phyloP scores from a whole-genome alignment of 192 early-diverging fungal genomes.

The Obelidium mucronatum region DNA sequence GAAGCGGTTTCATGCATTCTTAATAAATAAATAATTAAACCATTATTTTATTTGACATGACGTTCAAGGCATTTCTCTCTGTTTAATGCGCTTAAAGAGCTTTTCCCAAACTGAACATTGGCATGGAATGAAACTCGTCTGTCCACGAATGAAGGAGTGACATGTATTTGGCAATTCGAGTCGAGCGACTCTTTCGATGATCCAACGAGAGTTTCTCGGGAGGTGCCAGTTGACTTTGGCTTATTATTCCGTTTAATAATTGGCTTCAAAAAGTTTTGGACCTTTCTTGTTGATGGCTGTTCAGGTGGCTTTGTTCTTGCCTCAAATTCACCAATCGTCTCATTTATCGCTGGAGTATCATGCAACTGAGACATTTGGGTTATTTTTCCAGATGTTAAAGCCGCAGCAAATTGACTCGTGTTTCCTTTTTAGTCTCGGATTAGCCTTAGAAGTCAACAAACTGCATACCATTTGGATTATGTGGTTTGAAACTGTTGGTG shows the following conservation, averaged over 20 bases:
- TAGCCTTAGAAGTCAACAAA: no score
- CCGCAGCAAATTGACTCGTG: constrained; percentile 14
- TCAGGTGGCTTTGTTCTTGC: neutral
- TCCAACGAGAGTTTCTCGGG: neutral
- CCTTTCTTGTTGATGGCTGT: no score
- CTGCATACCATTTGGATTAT: constrained; percentile 35
- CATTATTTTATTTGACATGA: neutral
- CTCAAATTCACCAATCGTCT: neutral
- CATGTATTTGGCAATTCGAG: neutral
- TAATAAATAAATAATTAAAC: neutral
- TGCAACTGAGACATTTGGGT: neutral
- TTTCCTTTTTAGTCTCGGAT: constrained; percentile 15
- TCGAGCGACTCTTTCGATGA: neutral
- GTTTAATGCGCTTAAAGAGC: neutral
- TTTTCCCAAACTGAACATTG: neutral
- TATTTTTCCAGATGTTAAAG: constrained; percentile 9
- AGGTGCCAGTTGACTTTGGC: neutral
- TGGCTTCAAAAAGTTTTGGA: neutral
- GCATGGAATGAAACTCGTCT: neutral
- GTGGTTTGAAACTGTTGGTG: constrained; percentile 7
- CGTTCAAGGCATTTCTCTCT: neutral
- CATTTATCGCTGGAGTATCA: constrained; percentile 15
- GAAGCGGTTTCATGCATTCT: neutral
- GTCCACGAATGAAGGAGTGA: neutral
- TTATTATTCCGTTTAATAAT: neutral